Evolutionary conservation across 192 early-diverging fungal species (phyloP), one percentile per base, ranked within the genome.

Genomic region (Coemansia sp.): DNA sequence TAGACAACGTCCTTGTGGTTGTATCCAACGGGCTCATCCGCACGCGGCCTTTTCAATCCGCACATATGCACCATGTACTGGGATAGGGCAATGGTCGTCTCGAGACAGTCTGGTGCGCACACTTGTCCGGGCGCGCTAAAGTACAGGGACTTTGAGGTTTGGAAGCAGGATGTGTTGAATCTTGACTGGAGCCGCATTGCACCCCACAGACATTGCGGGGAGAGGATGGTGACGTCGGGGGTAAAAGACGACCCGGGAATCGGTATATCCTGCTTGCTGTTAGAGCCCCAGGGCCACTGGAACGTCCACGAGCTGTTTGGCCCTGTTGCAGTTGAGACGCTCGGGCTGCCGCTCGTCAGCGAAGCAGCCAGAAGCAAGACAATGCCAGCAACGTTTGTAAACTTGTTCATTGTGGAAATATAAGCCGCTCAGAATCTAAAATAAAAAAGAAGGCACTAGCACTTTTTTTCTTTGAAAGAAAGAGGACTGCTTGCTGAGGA

Each of bases 1-100:
- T 82, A 82, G 0, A 82, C 74, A 0, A 71, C 60, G 9, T 82
- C 59, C 39, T 72, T 82, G 57, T 82, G 79, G 19, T 64, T 82
- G 43, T 82, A 82, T 8, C 73, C 79, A 4, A 68, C 67, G 3
- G 79, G 74, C 25, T 70, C 60, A 22, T 46, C 46, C 15, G 51
- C 22, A 24, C 67, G 51, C 2, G 63, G 27, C n/a, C 39, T 38
- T 41, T 68, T 66, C 17, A 76, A 58, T 5, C 41, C 53, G 24
- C 79, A 82, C 39, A 60, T 35, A n/a, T 70, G 24, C 17, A 73
- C 70, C 38, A 82, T 47, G 22, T 76, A 76, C 29, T 73, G 61
- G 0, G 79, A 76, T 15, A 82, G 17, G 8, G 46, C 47, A 24
- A 82, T 64, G 2, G 79, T 82, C 3, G 60, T 65, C 25, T 76